Base-by-base conservation (phyloP, 2,329 filamentous ascomycete species). In the Talaromyces sp. region DNA sequence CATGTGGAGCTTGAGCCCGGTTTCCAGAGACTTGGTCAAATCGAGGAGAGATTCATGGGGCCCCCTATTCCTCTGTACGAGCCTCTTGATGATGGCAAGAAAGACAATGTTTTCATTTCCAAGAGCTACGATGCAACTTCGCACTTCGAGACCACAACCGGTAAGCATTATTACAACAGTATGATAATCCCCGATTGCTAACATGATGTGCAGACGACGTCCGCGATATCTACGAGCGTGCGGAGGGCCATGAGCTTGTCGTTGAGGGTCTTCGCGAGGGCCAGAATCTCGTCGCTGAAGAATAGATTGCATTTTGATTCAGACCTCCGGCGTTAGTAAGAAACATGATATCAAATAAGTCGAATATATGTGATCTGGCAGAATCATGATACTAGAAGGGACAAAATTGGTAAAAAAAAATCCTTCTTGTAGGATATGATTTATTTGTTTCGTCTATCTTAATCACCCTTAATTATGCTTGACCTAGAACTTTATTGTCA, bases 81-180 rank as follows among this genome's bases (percentile, higher is more conserved):
- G 81, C 96, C 95, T 25, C 78, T 94, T 58, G 90, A 92, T 74
- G 87, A 89, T 74, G 95, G 95, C 69, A 84, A 83, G 71, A 90
- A 89, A 72, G 93, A 97, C 83, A 93, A 93, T 80, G 90, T 99
- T 79, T 99, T 93, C 83, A 93, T 99, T 77, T 97, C 93, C 74
- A 97, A 96, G 88, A 97, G 92, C 83, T 99, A 99, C 81, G 96
- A 99, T 75, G 92, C 96, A 62, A 96, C 91, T 69, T 96, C 91
- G 78, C 95, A 99, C 85, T 99, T 99, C 75, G 95, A 99, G 87
- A 97, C 92, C 41, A 89, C 87, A 35, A 90, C 88, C 62, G 84
- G 85, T 86, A 79, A 61, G 61, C 19, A 39, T 6, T 22, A 11
- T 10, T 31, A 17, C 27, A 31, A 8, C 13, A 15, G 8, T 37